Evolutionary conservation across 306 rosid genomes (phyloP).

Genomic region (Prunus davidiana): DNA sequence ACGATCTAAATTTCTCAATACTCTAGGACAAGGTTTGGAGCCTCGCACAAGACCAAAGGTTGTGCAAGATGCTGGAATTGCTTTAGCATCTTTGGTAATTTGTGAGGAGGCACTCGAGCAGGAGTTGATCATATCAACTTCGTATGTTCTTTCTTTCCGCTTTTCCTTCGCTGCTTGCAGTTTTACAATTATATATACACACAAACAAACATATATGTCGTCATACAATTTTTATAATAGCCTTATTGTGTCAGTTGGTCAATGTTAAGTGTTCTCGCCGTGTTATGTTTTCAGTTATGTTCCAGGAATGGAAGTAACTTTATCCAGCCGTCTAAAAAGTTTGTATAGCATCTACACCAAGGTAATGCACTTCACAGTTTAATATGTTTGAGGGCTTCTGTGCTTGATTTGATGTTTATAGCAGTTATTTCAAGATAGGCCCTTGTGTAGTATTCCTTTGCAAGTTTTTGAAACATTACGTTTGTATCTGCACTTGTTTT

Average conservation of each 20-base stretch:
- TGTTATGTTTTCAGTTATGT: slow-evolving; percentile 65
- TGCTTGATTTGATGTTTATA: not conserved
- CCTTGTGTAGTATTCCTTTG: not conserved
- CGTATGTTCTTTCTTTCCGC: slow-evolving; percentile 59
- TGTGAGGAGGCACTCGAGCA: slow-evolving; percentile 95
- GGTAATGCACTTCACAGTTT: slow-evolving; percentile 37
- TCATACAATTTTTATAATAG: not conserved
- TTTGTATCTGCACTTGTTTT: slow-evolving; percentile 22
- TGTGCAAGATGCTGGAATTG: slow-evolving; percentile 76
- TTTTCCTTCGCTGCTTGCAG: slow-evolving; percentile 28
- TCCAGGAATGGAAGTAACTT: slow-evolving; percentile 96
- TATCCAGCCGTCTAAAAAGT: slow-evolving; percentile 91
- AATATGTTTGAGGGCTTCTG: not conserved
- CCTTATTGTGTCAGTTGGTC: not conserved
- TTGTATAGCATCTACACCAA: slow-evolving; percentile 89
- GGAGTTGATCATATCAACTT: slow-evolving; percentile 84
- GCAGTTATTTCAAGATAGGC: not conserved
- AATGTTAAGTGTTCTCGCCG: slow-evolving; percentile 7
- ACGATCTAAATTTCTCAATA: slow-evolving; percentile 58
- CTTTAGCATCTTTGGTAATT: slow-evolving; percentile 75
- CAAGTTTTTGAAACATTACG: slow-evolving; percentile 8
- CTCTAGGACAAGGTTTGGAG: slow-evolving; percentile 44
- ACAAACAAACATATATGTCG: not conserved
- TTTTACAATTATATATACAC: not conserved
- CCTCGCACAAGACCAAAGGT: slow-evolving; percentile 63